Conservation (phyloP, 306 rosid species). For the Lathyrus tuberosus region DNA sequence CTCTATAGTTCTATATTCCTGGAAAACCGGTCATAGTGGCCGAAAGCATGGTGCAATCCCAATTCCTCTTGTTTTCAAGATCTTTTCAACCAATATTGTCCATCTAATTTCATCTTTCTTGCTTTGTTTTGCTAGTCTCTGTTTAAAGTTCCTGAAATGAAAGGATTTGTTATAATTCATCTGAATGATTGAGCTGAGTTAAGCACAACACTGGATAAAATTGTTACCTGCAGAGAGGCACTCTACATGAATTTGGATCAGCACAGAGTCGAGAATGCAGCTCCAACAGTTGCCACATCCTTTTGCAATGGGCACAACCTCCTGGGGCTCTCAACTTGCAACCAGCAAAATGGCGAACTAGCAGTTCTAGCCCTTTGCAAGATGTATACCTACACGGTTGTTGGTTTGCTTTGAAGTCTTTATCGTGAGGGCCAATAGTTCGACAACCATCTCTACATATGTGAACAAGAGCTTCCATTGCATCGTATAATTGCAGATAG, state of each 20-base stretch:
- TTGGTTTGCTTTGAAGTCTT: conserved; percentile 71
- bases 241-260: conserved; percentile 63
- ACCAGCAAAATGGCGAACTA: conserved; percentile 90
- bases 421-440: conserved; percentile 86
- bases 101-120: conserved; percentile 88
- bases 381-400: conserved; percentile 77
- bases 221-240: conserved; percentile 84
- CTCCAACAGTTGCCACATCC: conserved; percentile 98
- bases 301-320: conserved; percentile 85
- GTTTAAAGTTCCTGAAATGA: conserved; percentile 79
- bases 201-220: neutral
- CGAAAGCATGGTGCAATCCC: conserved; percentile 55
- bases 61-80: conserved; percentile 64
- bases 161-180: conserved; percentile 3
- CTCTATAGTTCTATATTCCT: conserved; percentile 23
- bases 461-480: conserved; percentile 98
- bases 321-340: conserved; percentile 86
- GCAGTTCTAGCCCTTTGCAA: conserved; percentile 83
- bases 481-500: conserved; percentile 75
- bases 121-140: conserved; percentile 61
- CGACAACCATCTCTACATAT: conserved; percentile 89
- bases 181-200: neutral
- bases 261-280: conserved; percentile 82
- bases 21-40: conserved; percentile 34
- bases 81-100: conserved; percentile 71